These are phyloP conservation scores for Chytriomyces sp. DNA, from an alignment of 192 early-diverging fungal species.

Conservation along the genomic window DNA sequence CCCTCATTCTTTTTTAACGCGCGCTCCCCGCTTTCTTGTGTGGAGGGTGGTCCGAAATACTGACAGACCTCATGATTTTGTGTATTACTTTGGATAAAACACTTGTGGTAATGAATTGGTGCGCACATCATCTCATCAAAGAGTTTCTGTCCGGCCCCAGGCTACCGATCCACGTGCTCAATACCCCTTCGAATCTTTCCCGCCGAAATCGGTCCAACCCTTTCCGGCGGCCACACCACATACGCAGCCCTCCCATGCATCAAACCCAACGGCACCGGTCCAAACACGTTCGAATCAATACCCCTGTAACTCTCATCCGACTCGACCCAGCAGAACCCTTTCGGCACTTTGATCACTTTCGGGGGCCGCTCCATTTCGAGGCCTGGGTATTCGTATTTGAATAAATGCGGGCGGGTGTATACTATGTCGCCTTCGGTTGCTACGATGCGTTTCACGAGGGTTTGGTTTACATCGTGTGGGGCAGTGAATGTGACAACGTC, in stretches of 20 bases:
- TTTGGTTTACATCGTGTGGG: slow-evolving; percentile 70
- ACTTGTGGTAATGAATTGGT: too few species aligned
- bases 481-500: slow-evolving; percentile 54
- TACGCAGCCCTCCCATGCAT: slow-evolving; percentile 21
- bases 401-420: slow-evolving; percentile 26
- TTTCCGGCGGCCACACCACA: slow-evolving; percentile 33
- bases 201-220: slow-evolving; percentile 19
- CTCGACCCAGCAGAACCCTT: slow-evolving; percentile 44
- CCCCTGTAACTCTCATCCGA: slow-evolving; percentile 35
- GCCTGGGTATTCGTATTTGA: slow-evolving; percentile 22
- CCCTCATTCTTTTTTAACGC: too few species aligned
- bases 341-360: slow-evolving; percentile 24
- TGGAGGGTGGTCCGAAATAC: too few species aligned
- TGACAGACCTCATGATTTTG: too few species aligned
- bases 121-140: too few species aligned
- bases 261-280: slow-evolving; percentile 41
- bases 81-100: too few species aligned
- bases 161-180: not conserved
- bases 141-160: too few species aligned
- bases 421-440: slow-evolving; percentile 82
- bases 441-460: slow-evolving; percentile 84
- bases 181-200: not conserved
- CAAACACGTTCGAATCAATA: slow-evolving; percentile 42
- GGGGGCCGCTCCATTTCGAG: slow-evolving; percentile 15
- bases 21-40: too few species aligned